phyloP scores from a whole-genome alignment of 257 asterid genomes.

The Solanum gracilifrons region DNA sequence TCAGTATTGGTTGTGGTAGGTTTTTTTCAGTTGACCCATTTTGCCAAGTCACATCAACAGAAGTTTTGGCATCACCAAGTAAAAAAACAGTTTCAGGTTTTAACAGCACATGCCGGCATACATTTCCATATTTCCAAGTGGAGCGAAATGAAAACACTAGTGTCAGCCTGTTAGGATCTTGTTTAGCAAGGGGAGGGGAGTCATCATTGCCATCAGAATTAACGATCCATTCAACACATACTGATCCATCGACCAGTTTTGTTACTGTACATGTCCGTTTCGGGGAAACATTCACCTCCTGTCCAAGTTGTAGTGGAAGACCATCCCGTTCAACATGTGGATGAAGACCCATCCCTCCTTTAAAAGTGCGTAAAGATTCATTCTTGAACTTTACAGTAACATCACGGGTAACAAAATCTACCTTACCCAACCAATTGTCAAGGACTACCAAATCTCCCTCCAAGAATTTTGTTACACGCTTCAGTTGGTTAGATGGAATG shows the following conservation, averaged over 20 bases:
- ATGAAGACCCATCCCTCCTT: background rate
- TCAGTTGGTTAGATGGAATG: background rate
- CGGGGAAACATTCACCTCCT: background rate
- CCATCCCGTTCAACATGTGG: background rate
- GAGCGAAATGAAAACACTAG: background rate
- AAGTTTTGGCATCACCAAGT: background rate
- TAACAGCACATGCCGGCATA: background rate
- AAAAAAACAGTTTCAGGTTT: background rate
- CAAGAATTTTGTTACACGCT: background rate
- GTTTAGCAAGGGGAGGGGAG: background rate
- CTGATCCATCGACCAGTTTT: background rate
- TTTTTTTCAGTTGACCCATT: background rate
- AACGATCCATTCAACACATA: background rate
- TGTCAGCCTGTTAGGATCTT: background rate
- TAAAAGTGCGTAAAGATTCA: background rate
- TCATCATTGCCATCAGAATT: background rate
- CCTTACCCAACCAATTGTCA: background rate
- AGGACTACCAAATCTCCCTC: background rate
- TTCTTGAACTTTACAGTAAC: background rate
- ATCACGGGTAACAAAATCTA: background rate
- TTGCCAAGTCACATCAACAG: background rate
- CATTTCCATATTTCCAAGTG: background rate
- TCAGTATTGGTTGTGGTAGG: background rate
- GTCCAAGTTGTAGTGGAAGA: background rate
- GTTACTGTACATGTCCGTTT: background rate